Evolutionary conservation across 2,329 filamentous ascomycete species (phyloP), one percentile per base, ranked within the genome.

Genomic region (Colletotrichum melonis): DNA sequence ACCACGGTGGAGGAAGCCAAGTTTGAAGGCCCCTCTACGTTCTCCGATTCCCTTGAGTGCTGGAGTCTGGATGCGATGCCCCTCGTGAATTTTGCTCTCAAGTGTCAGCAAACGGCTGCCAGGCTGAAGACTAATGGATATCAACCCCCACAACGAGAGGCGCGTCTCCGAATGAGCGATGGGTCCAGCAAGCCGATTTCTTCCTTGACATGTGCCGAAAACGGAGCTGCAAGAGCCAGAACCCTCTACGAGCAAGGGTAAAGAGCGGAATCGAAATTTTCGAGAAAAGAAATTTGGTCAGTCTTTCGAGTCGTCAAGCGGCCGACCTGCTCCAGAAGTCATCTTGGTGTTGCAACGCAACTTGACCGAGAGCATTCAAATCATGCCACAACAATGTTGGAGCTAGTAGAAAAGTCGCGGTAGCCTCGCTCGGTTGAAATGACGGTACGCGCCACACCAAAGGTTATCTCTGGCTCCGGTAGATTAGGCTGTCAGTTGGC

Each of bases 181-280:
- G 70, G 67, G 55, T 63, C 63, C 60, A 42, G 46, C 28, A 54
- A 60, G 38, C 60, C 60, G 67, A 66, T 30, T 65, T 66, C 56
- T 73, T 56, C 70, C 70, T 66, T 62, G 22, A 60, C 70, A 60
- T 60, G 56, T 65, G 70, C 70, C 70, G 70, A 70, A 73, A 70
- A 73, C 70, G 70, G 70, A 73, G 67, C 55, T 54, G 30, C 26
- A 55, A 70, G 24, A 60, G 46, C 70, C 60, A 60, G 26, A 46
- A 46, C 22, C 63, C 70, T 60, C 55, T 55, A 35, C 16, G 4
- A 28, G 52, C 59, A 54, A 32, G 11, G 57, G 24, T 58, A 8
- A 30, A 28, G 42, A 19, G 8, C 19, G 9, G 26, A 12, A 28
- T 42, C 38, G 30, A n/a, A 30, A 2, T 52, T 42, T 52, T 22